A percentile compares a stretch with the other conserved stretches of the same genome.
Conservation (phyloP, 306 rosid genomes). For the Hylodesmum podocarpum region DNA sequence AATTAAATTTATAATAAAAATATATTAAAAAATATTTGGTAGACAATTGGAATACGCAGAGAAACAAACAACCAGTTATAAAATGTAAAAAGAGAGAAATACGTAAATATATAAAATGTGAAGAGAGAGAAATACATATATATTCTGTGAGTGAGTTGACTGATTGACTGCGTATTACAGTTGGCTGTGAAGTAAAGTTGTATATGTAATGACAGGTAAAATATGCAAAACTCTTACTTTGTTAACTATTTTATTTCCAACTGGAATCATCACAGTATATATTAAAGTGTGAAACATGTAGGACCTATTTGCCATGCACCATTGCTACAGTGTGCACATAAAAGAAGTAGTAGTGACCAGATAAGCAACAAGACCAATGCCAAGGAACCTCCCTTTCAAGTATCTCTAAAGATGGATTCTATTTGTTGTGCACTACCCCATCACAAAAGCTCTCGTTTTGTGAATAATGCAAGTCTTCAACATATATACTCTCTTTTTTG, state of each 20-base stretch:
- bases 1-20: too few species aligned
- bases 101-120: too few species aligned
- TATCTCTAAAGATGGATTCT: neutral
- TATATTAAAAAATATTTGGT: too few species aligned
- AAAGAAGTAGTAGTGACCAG: neutral
- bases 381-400: neutral
- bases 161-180: too few species aligned
- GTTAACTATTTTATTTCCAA: neutral
- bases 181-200: too few species aligned
- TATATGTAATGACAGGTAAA: too few species aligned
- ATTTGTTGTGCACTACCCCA: slow-evolving; percentile 9
- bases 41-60: too few species aligned
- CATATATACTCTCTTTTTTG: neutral
- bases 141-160: too few species aligned
- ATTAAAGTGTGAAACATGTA: slow-evolving; percentile 1
- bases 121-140: too few species aligned
- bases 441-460: neutral
- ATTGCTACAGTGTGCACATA: neutral
- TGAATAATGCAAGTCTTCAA: neutral
- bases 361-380: neutral
- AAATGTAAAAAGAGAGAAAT: too few species aligned
- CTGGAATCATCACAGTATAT: neutral
- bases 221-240: neutral
- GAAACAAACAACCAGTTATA: too few species aligned
- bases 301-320: neutral